phyloP scores from a whole-genome alignment of 805 yeast genomes.

The Saccharomyces jurei region DNA sequence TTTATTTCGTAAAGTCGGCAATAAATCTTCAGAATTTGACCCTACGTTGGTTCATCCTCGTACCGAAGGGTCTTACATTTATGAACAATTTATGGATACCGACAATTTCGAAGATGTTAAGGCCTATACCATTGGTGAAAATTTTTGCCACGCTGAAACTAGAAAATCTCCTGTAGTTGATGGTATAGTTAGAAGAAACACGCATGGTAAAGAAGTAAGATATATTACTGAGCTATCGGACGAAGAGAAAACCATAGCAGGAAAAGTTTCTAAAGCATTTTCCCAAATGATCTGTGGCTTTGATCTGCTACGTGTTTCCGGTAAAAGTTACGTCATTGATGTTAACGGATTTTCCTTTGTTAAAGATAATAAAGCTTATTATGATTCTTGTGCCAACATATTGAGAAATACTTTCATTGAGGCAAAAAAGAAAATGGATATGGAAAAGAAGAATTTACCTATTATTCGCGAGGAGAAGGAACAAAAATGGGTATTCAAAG shows the following conservation, averaged over 20 bases:
- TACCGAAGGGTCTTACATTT: conserved; percentile 83
- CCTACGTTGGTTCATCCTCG: conserved; percentile 67
- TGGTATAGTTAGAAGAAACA: conserved; percentile 93
- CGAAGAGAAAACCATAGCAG: conserved; percentile 76
- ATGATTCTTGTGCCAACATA: conserved; percentile 73
- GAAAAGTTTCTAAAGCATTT: conserved; percentile 63
- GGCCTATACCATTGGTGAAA: conserved; percentile 91
- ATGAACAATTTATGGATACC: conserved; percentile 94
- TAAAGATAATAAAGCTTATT: conserved; percentile 80
- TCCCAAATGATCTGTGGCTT: conserved; percentile 96
- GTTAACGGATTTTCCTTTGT: conserved; percentile 98
- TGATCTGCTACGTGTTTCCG: conserved; percentile 83
- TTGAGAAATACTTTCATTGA: conserved; percentile 65
- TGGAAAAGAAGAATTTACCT: conserved; percentile 32
- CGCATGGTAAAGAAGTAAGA: conserved; percentile 94
- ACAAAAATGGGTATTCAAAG: conserved; percentile 96
- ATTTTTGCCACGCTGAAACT: conserved; percentile 94
- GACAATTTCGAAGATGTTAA: conserved; percentile 97
- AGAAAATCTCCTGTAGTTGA: conserved; percentile 99
- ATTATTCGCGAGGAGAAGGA: conserved; percentile 33
- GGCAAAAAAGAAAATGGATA: conserved; percentile 44
- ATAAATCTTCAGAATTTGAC: conserved; percentile 93
- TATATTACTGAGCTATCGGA: conserved; percentile 72
- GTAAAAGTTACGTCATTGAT: conserved; percentile 86
- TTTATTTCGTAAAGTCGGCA: conserved; percentile 90